Conservation (phyloP, 345 rosid species). For the Eucalyptus microcorys region DNA sequence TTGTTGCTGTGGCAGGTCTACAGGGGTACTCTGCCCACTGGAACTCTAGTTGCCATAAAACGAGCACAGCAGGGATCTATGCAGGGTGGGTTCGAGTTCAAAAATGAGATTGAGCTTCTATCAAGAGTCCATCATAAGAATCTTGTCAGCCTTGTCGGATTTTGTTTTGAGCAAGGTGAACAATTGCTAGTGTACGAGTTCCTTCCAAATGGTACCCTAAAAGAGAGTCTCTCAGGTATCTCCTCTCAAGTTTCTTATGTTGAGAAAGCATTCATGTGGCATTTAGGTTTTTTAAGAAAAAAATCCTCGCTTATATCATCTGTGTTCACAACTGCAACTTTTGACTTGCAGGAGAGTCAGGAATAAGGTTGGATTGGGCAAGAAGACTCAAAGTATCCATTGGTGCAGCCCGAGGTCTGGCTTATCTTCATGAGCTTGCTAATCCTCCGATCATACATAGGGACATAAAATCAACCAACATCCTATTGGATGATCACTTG, state of each 20-base stretch:
- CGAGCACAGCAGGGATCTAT: slow-evolving; percentile 75
- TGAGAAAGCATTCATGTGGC: background rate
- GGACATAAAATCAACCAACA: slow-evolving; percentile 81
- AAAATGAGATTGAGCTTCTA: slow-evolving; percentile 82
- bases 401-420: slow-evolving; percentile 76
- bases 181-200: slow-evolving; percentile 72
- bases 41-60: slow-evolving; percentile 55
- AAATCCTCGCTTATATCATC: background rate
- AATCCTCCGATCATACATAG: slow-evolving; percentile 92
- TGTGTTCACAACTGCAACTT: background rate
- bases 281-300: background rate
- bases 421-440: slow-evolving; percentile 91
- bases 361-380: slow-evolving; percentile 75
- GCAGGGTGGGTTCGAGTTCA: slow-evolving; percentile 81
- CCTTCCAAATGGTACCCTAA: slow-evolving; percentile 54
- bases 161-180: slow-evolving; percentile 65
- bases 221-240: slow-evolving; percentile 64
- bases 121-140: slow-evolving; percentile 86
- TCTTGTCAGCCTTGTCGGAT: slow-evolving; percentile 60
- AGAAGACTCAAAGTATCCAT: slow-evolving; percentile 68
- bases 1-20: slow-evolving; percentile 42
- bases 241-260: background rate
- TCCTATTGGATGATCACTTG: slow-evolving; percentile 63
- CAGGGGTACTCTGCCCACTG: slow-evolving; percentile 46
- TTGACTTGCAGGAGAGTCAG: slow-evolving; percentile 47